phyloP scores from a whole-genome alignment of 106 monocot species.

The Dioscorea alata region DNA sequence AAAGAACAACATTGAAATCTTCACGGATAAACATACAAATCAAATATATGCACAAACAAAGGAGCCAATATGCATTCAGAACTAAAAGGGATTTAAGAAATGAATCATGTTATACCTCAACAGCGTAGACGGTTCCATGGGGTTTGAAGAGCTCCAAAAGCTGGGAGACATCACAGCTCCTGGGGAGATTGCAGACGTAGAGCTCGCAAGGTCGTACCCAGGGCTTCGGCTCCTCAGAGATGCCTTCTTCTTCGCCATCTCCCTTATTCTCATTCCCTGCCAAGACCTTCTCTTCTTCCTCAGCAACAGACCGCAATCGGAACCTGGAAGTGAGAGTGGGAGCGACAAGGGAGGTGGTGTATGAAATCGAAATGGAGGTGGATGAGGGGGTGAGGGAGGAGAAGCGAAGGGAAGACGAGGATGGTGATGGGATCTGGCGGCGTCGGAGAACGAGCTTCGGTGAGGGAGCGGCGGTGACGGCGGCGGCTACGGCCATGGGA shows the following conservation, averaged over 20 bases:
- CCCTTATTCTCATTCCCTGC: conserved; percentile 16
- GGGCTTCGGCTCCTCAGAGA: conserved; percentile 5
- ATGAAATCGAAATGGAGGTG: neutral
- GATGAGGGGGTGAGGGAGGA: neutral
- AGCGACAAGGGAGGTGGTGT: neutral
- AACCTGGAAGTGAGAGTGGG: neutral
- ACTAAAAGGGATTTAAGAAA: neutral
- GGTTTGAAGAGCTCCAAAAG: conserved; percentile 63
- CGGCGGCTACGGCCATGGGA: too few species aligned
- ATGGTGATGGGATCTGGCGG: too few species aligned
- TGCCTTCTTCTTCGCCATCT: conserved; percentile 1
- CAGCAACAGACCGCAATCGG: conserved; percentile 11
- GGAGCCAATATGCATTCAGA: neutral
- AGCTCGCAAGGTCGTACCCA: conserved; percentile 56
- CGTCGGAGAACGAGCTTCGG: too few species aligned
- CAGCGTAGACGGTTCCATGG: conserved; percentile 51
- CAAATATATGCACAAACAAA: neutral
- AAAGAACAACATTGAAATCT: neutral
- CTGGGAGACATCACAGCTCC: conserved; percentile 56
- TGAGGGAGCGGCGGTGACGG: too few species aligned
- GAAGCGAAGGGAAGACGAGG: too few species aligned
- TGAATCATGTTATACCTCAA: conserved; percentile 54
- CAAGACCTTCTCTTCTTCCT: neutral
- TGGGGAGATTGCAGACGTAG: conserved; percentile 77
- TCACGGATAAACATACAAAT: neutral